phyloP scores from a whole-genome alignment of 257 asterid species.

The Capsicum chinense region DNA sequence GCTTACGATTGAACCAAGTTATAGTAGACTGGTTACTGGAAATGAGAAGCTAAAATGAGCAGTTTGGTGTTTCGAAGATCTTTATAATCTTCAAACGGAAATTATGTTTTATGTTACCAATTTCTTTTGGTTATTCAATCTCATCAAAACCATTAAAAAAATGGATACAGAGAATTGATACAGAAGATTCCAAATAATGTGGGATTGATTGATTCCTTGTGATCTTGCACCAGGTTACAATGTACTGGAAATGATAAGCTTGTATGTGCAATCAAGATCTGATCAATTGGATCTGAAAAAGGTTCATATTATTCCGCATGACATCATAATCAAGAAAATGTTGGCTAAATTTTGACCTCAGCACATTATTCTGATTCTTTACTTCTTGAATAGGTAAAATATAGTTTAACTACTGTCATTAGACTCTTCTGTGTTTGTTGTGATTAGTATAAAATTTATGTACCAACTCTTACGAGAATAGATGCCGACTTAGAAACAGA shows the following conservation, averaged over 20 bases:
- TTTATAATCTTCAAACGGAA: too few relatives aligned
- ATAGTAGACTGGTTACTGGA: too few relatives aligned
- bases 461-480: background rate
- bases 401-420: background rate
- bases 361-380: background rate
- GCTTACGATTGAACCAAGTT: too few relatives aligned
- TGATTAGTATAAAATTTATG: background rate
- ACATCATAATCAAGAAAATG: background rate
- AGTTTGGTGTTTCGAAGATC: too few relatives aligned
- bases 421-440: background rate
- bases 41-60: too few relatives aligned
- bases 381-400: slow-evolving; percentile 2
- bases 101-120: too few relatives aligned
- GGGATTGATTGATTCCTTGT: too few relatives aligned
- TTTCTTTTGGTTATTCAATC: too few relatives aligned
- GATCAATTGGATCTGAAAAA: background rate
- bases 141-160: too few relatives aligned
- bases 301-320: background rate
- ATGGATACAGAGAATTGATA: too few relatives aligned
- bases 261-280: background rate
- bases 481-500: too few relatives aligned
- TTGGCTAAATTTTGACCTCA: background rate
- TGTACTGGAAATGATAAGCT: background rate
- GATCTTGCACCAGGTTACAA: background rate
- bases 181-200: too few relatives aligned